Evolutionary conservation across 75 land plant genomes (phyloP).

Genomic region (Sequoia sempervirens): DNA sequence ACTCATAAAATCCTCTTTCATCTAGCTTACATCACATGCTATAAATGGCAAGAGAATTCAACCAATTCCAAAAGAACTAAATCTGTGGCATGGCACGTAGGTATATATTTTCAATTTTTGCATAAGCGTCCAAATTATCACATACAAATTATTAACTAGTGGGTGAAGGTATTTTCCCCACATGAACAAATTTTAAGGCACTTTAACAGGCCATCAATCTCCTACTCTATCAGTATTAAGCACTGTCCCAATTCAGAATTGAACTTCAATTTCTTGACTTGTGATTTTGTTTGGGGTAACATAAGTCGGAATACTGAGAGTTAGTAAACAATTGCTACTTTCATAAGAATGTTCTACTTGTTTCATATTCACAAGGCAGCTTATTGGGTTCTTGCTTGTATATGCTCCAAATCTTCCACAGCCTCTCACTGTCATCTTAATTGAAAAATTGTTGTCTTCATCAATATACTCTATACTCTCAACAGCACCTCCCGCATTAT

Average conservation of each 20-base stretch:
- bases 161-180: too few relatives aligned
- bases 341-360: constrained; percentile 7
- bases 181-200: too few relatives aligned
- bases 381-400: constrained; percentile 42
- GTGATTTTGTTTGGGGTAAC: background rate
- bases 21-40: too few relatives aligned
- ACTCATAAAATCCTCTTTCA: too few relatives aligned
- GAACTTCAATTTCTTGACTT: background rate
- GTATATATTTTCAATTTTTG: too few relatives aligned
- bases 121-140: too few relatives aligned
- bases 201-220: too few relatives aligned
- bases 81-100: too few relatives aligned
- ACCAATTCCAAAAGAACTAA: too few relatives aligned
- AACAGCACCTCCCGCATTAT: constrained; percentile 73
- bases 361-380: constrained; percentile 30
- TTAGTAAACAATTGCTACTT: background rate
- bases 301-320: background rate
- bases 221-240: too few relatives aligned
- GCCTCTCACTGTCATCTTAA: constrained; percentile 43
- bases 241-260: background rate
- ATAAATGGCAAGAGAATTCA: too few relatives aligned
- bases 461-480: constrained; percentile 13
- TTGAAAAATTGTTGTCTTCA: background rate
- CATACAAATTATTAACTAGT: too few relatives aligned
- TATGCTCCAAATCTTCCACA: constrained; percentile 65